Percentiles rank a stretch among this genome's conserved stretches.
These are phyloP conservation scores for Dactylorhiza incarnata DNA, from an alignment of 106 monocot species.

Conservation along the genomic window DNA sequence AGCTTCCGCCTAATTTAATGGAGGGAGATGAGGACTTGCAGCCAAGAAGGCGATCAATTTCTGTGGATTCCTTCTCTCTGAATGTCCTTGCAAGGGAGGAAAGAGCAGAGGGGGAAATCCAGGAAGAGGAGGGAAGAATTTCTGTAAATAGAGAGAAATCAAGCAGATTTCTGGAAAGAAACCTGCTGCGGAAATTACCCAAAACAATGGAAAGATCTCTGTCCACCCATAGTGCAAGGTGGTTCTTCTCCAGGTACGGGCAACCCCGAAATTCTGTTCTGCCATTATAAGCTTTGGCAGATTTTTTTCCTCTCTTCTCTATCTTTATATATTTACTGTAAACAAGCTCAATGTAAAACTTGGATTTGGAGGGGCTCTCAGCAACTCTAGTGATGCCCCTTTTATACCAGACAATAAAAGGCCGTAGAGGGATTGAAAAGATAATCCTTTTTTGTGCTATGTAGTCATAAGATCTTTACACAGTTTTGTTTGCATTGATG, in stretches of 20 bases:
- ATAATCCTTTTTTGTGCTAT: conserved; percentile 6
- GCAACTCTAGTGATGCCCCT: conserved; percentile 7
- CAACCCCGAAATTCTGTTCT: conserved; percentile 21
- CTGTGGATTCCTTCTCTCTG: conserved; percentile 32
- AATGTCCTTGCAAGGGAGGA: conserved; percentile 10
- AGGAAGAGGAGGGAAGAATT: background rate
- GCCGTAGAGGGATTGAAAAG: conserved; percentile 2
- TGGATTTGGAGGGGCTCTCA: background rate
- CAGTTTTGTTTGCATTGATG: background rate
- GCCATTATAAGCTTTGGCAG: conserved; percentile 17
- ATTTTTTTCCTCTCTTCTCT: background rate
- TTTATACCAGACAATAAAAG: background rate
- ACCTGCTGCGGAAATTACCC: background rate
- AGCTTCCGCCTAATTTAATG: background rate
- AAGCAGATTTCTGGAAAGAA: conserved; percentile 8
- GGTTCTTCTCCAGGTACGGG: conserved; percentile 27
- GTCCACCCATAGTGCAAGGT: conserved; percentile 26
- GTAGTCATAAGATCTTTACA: background rate
- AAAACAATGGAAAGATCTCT: conserved; percentile 22
- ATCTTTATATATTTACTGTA: background rate
- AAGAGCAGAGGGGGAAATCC: background rate
- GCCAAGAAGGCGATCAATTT: conserved; percentile 41
- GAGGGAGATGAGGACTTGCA: conserved; percentile 17
- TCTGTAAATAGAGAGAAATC: conserved; percentile 7
- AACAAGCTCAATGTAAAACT: conserved; percentile 1